phyloP scores from a whole-genome alignment of 2,329 filamentous ascomycete genomes.

The Fusarium praegraminearum region DNA sequence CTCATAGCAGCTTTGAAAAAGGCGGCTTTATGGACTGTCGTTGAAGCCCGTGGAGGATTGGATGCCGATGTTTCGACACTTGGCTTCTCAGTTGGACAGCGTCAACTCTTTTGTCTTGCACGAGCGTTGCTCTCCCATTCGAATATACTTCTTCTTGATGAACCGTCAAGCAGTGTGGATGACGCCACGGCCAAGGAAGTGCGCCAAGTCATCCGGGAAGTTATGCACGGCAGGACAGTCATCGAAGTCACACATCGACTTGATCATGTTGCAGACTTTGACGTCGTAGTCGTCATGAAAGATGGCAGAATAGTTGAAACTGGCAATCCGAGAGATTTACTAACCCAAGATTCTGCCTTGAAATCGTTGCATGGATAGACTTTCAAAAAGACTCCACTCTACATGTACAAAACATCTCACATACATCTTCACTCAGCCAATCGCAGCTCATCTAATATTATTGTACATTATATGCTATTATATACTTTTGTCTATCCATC shows the following conservation, averaged over 20 bases:
- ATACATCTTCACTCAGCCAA: neutral
- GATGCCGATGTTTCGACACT: conserved; percentile 51
- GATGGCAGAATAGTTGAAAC: conserved; percentile 46
- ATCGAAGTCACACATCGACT: conserved; percentile 50
- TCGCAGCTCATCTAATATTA: conserved; percentile 6
- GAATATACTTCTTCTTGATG: conserved; percentile 51
- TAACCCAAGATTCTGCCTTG: conserved; percentile 24
- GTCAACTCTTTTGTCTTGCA: conserved; percentile 62
- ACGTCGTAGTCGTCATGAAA: conserved; percentile 49
- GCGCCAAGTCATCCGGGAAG: conserved; percentile 35
- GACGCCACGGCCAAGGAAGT: conserved; percentile 46
- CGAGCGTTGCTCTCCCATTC: conserved; percentile 54
- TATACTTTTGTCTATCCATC: conserved; percentile 26
- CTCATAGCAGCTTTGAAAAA: conserved; percentile 58
- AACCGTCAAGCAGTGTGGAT: conserved; percentile 52
- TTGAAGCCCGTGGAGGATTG: conserved; percentile 55
- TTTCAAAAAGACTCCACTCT: neutral
- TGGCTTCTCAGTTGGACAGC: conserved; percentile 58
- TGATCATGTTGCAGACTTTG: conserved; percentile 46
- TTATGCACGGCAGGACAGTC: conserved; percentile 45
- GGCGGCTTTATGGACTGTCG: conserved; percentile 56
- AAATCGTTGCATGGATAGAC: neutral
- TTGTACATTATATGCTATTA: conserved; percentile 32
- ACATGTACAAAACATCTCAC: neutral
- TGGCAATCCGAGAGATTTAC: conserved; percentile 44